Base-by-base conservation (phyloP, 257 asterid genomes). In the Fraxinus cuspidata region DNA sequence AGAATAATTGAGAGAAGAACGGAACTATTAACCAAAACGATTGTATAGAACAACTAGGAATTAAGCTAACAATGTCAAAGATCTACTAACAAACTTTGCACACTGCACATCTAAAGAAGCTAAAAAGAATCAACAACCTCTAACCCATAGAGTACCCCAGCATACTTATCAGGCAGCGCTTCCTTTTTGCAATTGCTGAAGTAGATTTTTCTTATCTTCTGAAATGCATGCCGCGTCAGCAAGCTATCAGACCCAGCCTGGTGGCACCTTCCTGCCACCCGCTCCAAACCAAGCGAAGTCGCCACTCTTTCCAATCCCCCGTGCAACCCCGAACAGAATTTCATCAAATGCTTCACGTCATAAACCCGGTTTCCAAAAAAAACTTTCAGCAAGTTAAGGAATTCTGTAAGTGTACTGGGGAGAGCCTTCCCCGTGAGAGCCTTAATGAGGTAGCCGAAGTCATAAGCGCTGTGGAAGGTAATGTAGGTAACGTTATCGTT, bases 211-310 rank as follows among this genome's bases (percentile, higher is more conserved):
- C 83, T 78, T 71, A 82, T 78, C 77, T 76, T 88, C 83, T 83
- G 81, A 74, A 90, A 90, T 0, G 89, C 86, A 34, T 84, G 87
- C 90, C 90, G 86, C 1, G 94, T 89, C 75, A 89, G 81, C 87
- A 89, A 71, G 83, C 94, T 89, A 77, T 89, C 91, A 6, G 94
- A 89, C 38, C 93, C 93, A 1, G 93, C 90, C 82, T 89, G 91
- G 72, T 89, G 93, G 51, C 88, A 76, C 84, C 84, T 87, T 3
- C 93, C 93, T 7, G 79, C 91, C 18, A 38, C 85, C 31, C 93
- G 83, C 74, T 53, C 77, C 74, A 89, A 84, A 0, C 75, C 75
- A 21, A 89, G 78, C 2, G 87, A 77, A 68, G 44, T 37, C 1
- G 93, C 90, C 81, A 89, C 84, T 75, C 89, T 84, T 31, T 87